phyloP scores from a whole-genome alignment of 495 filamentous ascomycete genomes.

The Parathielavia appendiculata region DNA sequence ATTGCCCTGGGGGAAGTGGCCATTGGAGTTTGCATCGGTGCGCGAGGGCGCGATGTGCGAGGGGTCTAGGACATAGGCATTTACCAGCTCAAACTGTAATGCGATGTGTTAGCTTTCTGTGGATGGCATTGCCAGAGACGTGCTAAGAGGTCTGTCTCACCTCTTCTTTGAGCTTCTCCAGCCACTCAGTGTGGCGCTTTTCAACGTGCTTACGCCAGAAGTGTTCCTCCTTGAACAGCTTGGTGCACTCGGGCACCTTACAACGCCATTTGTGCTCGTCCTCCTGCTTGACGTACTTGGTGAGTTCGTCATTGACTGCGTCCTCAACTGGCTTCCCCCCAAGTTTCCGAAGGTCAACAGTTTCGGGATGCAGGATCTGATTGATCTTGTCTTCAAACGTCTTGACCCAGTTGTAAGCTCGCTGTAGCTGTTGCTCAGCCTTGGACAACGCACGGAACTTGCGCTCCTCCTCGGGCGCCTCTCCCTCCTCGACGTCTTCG shows the following conservation, averaged over 20 bases:
- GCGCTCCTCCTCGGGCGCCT: slow-evolving; percentile 56
- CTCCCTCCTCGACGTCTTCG: slow-evolving; percentile 61
- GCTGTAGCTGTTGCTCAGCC: slow-evolving; percentile 81
- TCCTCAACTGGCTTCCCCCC: slow-evolving; percentile 85
- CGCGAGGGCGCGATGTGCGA: slow-evolving; percentile 86
- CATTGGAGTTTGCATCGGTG: slow-evolving; percentile 95
- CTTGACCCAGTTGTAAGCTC: slow-evolving; percentile 98
- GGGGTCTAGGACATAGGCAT: slow-evolving; percentile 88
- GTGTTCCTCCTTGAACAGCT: slow-evolving; percentile 91
- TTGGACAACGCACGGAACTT: slow-evolving; percentile 65
- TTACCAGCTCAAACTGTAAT: slow-evolving; percentile 75
- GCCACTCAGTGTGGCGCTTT: slow-evolving; percentile 90
- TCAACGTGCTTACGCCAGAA: slow-evolving; percentile 99
- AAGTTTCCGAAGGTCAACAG: slow-evolving; percentile 77
- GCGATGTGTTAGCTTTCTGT: slow-evolving; percentile 11
- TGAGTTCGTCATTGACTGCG: slow-evolving; percentile 77
- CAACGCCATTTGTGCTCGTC: slow-evolving; percentile 95
- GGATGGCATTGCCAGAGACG: no score
- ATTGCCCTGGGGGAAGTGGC: slow-evolving; percentile 78
- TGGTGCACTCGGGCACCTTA: slow-evolving; percentile 91
- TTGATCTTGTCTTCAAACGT: slow-evolving; percentile 96
- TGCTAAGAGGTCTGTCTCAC: slow-evolving; percentile 48
- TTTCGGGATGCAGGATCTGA: slow-evolving; percentile 85
- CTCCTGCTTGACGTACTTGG: slow-evolving; percentile 89
- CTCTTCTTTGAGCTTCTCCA: slow-evolving; percentile 71